Evolutionary conservation across 1,284 basidiomycete genomes (phyloP).

Genomic region (Trametes hirsuta): DNA sequence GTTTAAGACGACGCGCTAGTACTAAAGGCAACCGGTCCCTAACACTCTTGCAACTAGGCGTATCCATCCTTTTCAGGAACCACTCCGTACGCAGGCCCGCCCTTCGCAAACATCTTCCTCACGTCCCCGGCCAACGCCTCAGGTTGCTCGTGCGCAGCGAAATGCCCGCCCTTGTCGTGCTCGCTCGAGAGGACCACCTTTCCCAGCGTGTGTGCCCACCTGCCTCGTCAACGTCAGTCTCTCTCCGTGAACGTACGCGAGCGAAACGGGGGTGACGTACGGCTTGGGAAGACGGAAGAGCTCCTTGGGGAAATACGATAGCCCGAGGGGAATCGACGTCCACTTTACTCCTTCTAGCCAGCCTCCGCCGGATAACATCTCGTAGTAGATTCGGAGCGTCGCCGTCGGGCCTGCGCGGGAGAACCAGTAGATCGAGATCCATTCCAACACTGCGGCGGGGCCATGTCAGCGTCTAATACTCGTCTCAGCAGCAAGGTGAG

Average conservation of each 20-base stretch:
- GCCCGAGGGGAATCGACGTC: slow-evolving; percentile 33
- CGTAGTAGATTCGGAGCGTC: slow-evolving; percentile 43
- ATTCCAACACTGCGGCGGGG: slow-evolving; percentile 38
- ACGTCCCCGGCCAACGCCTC: slow-evolving; percentile 31
- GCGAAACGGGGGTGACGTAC: slow-evolving; percentile 20
- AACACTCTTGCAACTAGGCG: background rate
- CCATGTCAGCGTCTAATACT: too few relatives aligned
- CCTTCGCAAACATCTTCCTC: slow-evolving; percentile 29
- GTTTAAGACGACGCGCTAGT: too few relatives aligned
- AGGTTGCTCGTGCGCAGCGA: slow-evolving; percentile 34
- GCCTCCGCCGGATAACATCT: slow-evolving; percentile 20
- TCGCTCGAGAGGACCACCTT: slow-evolving; percentile 31
- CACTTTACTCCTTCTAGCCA: background rate
- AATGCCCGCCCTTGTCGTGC: slow-evolving; percentile 35
- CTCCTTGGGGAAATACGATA: slow-evolving; percentile 39
- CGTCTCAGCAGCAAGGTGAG: too few relatives aligned
- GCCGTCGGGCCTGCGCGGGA: slow-evolving; percentile 43
- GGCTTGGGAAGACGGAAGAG: slow-evolving; percentile 26
- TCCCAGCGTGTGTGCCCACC: slow-evolving; percentile 27
- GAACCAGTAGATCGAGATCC: slow-evolving; percentile 45
- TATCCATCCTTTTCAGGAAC: slow-evolving; percentile 21
- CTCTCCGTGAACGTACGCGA: background rate
- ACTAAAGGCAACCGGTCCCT: too few relatives aligned
- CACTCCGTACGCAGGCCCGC: slow-evolving; percentile 23
- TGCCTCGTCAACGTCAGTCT: slow-evolving; percentile 1